Percentiles rank a stretch among this genome's conserved stretches.
phyloP scores from a whole-genome alignment of 2,329 filamentous ascomycete species.

The Teratosphaeriaceae sp. region DNA sequence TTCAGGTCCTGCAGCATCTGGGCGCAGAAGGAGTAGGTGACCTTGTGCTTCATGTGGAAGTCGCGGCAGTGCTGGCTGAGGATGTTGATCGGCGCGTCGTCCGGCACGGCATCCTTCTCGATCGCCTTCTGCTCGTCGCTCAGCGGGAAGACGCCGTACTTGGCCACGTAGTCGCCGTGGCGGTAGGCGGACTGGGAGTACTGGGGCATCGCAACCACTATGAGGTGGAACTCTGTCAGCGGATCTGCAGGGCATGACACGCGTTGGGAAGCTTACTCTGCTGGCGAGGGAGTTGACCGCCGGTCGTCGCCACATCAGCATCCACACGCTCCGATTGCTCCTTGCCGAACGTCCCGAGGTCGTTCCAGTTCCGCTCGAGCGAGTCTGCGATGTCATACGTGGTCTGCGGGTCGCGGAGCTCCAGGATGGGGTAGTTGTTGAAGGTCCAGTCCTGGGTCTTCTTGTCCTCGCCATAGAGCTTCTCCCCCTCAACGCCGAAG shows the following conservation, averaged over 20 bases:
- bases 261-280: conserved; percentile 24
- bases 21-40: conserved; percentile 29
- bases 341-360: conserved; percentile 24
- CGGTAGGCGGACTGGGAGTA: conserved; percentile 30
- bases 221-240: too few species aligned
- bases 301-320: conserved; percentile 25
- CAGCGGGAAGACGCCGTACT: conserved; percentile 28
- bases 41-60: conserved; percentile 29
- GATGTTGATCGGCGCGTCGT: conserved; percentile 26
- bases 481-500: conserved; percentile 31
- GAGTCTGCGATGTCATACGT: conserved; percentile 30
- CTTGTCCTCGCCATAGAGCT: conserved; percentile 30
- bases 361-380: conserved; percentile 29
- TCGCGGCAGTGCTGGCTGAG: conserved; percentile 26
- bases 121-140: conserved; percentile 24
- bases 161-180: conserved; percentile 29
- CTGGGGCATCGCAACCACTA: conserved; percentile 30
- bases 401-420: conserved; percentile 25
- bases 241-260: too few species aligned
- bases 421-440: conserved; percentile 29
- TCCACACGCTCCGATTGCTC: conserved; percentile 24
- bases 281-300: conserved; percentile 23
- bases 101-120: conserved; percentile 20
- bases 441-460: conserved; percentile 30
- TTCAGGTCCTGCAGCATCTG: conserved; percentile 28